Evolutionary conservation across 2,329 filamentous ascomycete species (phyloP).

Genomic region (Beauveria scarabaeidicola): DNA sequence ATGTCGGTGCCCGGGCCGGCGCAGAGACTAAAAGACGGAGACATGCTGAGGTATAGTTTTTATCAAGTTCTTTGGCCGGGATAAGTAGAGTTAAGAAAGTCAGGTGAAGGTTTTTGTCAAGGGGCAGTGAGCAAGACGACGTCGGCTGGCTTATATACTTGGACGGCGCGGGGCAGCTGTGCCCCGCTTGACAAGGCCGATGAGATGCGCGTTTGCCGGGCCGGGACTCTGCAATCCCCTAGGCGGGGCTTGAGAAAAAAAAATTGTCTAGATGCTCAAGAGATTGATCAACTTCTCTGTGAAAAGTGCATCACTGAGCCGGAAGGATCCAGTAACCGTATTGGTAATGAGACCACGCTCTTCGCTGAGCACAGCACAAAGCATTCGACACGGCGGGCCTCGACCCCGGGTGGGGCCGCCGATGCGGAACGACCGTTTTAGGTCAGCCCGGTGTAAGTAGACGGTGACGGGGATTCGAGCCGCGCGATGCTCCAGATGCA

Average conservation of each 20-base stretch:
- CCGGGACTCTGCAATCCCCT: neutral
- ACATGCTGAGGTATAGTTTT: neutral
- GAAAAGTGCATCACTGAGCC: no score
- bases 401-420: neutral
- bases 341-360: neutral
- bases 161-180: neutral
- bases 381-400: neutral
- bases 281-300: neutral
- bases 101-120: no score
- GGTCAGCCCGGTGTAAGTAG: neutral
- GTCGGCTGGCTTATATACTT: constrained; percentile 6
- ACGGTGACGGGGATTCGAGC: neutral
- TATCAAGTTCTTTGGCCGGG: no score
- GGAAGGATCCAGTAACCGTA: neutral
- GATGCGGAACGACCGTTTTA: constrained; percentile 3
- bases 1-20: constrained; percentile 59
- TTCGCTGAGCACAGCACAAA: neutral
- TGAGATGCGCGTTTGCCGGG: neutral
- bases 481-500: neutral
- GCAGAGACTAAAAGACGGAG: constrained; percentile 39
- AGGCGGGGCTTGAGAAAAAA: no score
- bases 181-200: neutral
- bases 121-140: neutral
- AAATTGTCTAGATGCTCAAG: neutral
- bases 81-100: no score